Evolutionary conservation across 2,329 filamentous ascomycete species (phyloP).

Genomic region (Grosmannia serpens): DNA sequence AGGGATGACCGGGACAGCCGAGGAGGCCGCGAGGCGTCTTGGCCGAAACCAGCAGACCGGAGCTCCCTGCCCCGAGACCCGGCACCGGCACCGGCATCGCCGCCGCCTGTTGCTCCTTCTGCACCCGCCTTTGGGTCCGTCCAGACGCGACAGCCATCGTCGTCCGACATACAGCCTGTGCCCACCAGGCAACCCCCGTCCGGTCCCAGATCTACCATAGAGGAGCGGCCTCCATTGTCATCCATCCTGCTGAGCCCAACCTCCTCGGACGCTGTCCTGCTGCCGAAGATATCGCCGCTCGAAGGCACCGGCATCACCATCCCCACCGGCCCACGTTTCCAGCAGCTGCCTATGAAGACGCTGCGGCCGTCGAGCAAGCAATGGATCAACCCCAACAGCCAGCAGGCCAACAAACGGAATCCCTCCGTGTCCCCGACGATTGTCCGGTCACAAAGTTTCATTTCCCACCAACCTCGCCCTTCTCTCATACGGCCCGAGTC

Average conservation of each 20-base stretch:
- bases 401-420: conserved; percentile 29
- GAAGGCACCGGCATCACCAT: conserved; percentile 33
- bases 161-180: conserved; percentile 18
- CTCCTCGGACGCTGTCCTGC: background rate
- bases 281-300: conserved; percentile 25
- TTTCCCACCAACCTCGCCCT: conserved; percentile 25
- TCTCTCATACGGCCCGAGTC: conserved; percentile 23
- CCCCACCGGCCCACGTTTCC: conserved; percentile 41
- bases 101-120: conserved; percentile 45
- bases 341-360: conserved; percentile 26
- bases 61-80: conserved; percentile 35
- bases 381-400: conserved; percentile 43
- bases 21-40: conserved; percentile 36
- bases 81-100: conserved; percentile 35
- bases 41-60: conserved; percentile 37
- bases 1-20: conserved; percentile 27
- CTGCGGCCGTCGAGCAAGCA: conserved; percentile 44
- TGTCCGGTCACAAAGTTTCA: conserved; percentile 38
- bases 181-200: conserved; percentile 41
- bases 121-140: conserved; percentile 47
- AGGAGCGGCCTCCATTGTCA: conserved; percentile 34
- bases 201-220: conserved; percentile 37
- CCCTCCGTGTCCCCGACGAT: conserved; percentile 39
- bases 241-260: conserved; percentile 19
- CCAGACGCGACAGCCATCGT: conserved; percentile 31